Conservation (phyloP, 371 early-diverging fungal species). For the Syncephalastrum monosporum region DNA sequence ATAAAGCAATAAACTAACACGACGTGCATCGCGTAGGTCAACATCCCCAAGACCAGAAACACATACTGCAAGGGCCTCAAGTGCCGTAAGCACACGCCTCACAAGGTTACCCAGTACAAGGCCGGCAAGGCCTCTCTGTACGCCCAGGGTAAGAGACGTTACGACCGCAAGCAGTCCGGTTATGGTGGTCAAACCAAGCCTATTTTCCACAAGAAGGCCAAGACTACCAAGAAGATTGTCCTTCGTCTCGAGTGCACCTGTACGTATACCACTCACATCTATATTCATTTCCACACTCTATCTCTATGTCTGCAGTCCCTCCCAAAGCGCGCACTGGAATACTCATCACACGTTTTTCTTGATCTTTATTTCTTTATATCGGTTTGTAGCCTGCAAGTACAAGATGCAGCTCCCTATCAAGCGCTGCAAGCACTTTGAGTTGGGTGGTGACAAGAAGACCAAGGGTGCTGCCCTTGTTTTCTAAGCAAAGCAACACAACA, state of each 20-base stretch:
- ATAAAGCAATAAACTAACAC: no score
- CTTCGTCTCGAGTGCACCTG: slow-evolving; percentile 97
- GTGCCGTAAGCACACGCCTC: slow-evolving; percentile 97
- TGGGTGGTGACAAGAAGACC: slow-evolving; percentile 98
- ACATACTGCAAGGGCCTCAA: slow-evolving; percentile 96
- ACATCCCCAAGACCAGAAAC: slow-evolving; percentile 97
- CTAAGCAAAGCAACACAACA: slow-evolving; percentile 34
- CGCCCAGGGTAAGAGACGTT: slow-evolving; percentile 88
- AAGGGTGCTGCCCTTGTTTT: slow-evolving; percentile 77
- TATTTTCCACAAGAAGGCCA: slow-evolving; percentile 93
- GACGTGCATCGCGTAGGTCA: slow-evolving; percentile 65
- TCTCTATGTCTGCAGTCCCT: no score
- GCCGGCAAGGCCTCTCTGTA: slow-evolving; percentile 97
- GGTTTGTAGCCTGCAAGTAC: slow-evolving; percentile 81
- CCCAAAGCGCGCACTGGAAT: no score
- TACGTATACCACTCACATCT: neutral
- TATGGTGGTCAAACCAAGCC: slow-evolving; percentile 99
- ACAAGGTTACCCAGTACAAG: slow-evolving; percentile 99
- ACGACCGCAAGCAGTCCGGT: slow-evolving; percentile 83
- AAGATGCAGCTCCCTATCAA: slow-evolving; percentile 94
- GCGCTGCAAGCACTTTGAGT: slow-evolving; percentile 99
- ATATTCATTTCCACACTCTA: no score
- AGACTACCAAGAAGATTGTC: slow-evolving; percentile 99
- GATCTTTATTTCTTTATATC: neutral
- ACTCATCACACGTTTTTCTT: no score